A percentile compares a stretch with the other conserved stretches of the same genome.
Conservation (phyloP, 805 yeast species). For the Saturnispora kantuleensis region DNA sequence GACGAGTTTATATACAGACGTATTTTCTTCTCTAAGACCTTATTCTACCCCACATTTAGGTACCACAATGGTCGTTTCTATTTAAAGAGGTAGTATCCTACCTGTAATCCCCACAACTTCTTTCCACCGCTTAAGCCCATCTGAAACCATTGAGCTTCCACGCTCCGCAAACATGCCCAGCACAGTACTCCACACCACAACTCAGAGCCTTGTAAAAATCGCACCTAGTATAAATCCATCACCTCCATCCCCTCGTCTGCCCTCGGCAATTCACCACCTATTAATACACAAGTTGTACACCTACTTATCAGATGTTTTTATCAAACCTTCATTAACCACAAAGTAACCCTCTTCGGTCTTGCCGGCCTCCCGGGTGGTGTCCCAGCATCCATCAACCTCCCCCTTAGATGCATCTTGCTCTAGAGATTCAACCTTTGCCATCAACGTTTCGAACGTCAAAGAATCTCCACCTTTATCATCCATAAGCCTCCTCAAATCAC, state of each 20-base stretch:
- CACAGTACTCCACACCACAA: too few species aligned
- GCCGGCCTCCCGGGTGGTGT: slow-evolving; percentile 27
- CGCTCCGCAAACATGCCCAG: too few species aligned
- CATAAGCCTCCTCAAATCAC: slow-evolving; percentile 19
- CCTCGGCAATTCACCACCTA: background rate
- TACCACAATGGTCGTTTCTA: too few species aligned
- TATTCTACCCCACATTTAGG: too few species aligned
- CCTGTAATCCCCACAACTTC: too few species aligned
- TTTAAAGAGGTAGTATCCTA: too few species aligned
- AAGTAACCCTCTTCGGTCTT: slow-evolving; percentile 30
- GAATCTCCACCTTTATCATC: slow-evolving; percentile 18
- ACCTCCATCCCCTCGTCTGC: too few species aligned
- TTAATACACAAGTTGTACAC: background rate
- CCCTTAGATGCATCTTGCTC: slow-evolving; percentile 28
- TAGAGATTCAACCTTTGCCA: slow-evolving; percentile 16
- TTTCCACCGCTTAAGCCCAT: too few species aligned
- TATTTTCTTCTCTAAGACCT: too few species aligned
- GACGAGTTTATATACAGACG: too few species aligned
- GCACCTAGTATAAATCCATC: too few species aligned
- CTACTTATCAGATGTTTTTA: slow-evolving; percentile 20
- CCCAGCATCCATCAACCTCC: slow-evolving; percentile 35
- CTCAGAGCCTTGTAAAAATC: background rate
- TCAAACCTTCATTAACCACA: slow-evolving; percentile 36
- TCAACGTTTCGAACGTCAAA: slow-evolving; percentile 26
- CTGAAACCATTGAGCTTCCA: too few species aligned